phyloP scores from a whole-genome alignment of 352 stramenopile genomes.

The Phytopythium litorale region DNA sequence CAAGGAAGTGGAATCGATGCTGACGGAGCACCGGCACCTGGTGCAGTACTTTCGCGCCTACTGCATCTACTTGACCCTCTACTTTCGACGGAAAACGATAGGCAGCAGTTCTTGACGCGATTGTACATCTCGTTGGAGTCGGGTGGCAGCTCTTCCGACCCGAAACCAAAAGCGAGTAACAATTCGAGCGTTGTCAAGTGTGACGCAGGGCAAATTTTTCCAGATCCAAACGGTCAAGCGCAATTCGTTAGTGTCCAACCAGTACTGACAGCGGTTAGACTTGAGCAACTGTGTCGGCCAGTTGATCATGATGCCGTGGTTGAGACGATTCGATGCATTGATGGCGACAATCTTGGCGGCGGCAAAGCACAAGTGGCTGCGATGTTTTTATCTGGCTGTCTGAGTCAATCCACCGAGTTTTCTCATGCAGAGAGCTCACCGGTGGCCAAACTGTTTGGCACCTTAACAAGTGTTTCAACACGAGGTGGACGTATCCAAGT shows the following conservation, averaged over 20 bases:
- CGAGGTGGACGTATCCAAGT: slow-evolving; percentile 8
- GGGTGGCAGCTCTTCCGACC: not conserved
- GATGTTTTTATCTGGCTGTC: not conserved
- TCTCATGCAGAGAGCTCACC: not conserved
- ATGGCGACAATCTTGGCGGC: not conserved
- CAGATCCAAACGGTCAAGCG: not conserved
- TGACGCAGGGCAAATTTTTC: not conserved
- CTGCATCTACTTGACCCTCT: not conserved
- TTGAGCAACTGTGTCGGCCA: not conserved
- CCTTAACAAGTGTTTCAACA: not conserved
- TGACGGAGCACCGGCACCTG: not conserved
- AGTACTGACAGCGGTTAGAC: not conserved
- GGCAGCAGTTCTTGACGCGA: not conserved
- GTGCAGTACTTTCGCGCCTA: not conserved
- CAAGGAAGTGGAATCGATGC: not conserved
- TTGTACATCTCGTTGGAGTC: not conserved
- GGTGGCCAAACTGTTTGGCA: not conserved
- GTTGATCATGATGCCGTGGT: not conserved
- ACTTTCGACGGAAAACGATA: not conserved
- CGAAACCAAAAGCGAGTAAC: not conserved
- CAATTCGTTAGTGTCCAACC: not conserved
- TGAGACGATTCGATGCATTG: not conserved
- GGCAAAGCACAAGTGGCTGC: not conserved
- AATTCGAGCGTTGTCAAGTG: not conserved
- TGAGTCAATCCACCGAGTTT: not conserved